Conservation (phyloP, 495 filamentous ascomycete species). For the Pseudoneurospora amorphoporcata region DNA sequence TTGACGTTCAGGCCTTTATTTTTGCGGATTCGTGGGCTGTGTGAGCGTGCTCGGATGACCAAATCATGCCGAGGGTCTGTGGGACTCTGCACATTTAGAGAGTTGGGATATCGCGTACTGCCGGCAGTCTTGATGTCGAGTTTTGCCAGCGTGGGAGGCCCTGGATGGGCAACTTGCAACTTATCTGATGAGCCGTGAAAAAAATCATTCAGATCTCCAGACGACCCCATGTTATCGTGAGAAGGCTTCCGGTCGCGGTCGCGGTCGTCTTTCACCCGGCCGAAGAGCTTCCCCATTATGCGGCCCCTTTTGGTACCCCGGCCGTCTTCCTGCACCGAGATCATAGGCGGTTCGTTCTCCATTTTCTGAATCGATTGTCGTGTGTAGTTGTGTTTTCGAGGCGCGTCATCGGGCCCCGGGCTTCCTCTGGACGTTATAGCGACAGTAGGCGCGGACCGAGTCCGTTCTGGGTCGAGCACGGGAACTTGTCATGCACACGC, state of each 20-base stretch:
- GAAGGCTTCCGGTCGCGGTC: slow-evolving; percentile 31
- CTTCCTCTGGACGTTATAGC: not conserved
- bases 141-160: slow-evolving; percentile 30
- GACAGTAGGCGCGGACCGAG: not conserved
- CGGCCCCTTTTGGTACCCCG: slow-evolving; percentile 30
- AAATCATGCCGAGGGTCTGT: slow-evolving; percentile 19
- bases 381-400: slow-evolving; percentile 6
- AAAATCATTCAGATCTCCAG: slow-evolving; percentile 34
- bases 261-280: slow-evolving; percentile 11
- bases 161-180: slow-evolving; percentile 29
- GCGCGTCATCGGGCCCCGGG: slow-evolving; percentile 12
- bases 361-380: slow-evolving; percentile 22
- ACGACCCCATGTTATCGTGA: slow-evolving; percentile 26
- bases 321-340: slow-evolving; percentile 24
- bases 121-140: slow-evolving; percentile 34
- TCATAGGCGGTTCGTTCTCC: slow-evolving; percentile 31
- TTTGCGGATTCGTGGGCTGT: slow-evolving; percentile 19
- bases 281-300: slow-evolving; percentile 42
- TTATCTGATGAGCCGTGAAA: slow-evolving; percentile 32
- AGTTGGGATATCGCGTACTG: slow-evolving; percentile 32
- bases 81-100: slow-evolving; percentile 23
- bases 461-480: not conserved
- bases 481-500: not conserved
- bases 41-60: slow-evolving; percentile 18
- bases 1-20: slow-evolving; percentile 58